Conservation (phyloP, 768 basidiomycete genomes). For the Lactarius deliciosus region DNA sequence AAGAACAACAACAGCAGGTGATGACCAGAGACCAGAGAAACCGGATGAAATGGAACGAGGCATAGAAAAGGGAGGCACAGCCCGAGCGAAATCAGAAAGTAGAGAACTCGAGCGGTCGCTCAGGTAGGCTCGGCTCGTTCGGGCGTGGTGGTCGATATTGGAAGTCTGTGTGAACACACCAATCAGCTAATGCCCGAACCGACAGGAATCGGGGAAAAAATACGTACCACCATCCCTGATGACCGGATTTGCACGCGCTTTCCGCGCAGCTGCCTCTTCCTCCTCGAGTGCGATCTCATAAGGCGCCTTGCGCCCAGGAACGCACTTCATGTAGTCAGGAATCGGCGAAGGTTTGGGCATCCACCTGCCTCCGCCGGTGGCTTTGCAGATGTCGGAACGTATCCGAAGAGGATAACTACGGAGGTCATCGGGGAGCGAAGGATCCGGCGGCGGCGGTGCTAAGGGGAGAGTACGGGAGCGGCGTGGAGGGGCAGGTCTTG, state of each 20-base stretch:
- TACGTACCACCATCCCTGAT: conserved; percentile 51
- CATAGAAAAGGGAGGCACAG: background rate
- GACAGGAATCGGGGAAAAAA: background rate
- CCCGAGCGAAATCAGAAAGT: conserved; percentile 50
- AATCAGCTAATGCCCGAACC: background rate
- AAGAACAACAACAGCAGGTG: conserved; percentile 21
- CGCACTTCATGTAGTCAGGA: conserved; percentile 47
- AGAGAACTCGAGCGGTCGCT: conserved; percentile 53
- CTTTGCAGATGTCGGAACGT: conserved; percentile 70
- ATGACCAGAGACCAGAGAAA: conserved; percentile 7
- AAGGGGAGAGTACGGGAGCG: conserved; percentile 39
- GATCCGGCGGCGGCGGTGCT: conserved; percentile 35
- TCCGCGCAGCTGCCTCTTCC: conserved; percentile 54
- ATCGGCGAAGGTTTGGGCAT: conserved; percentile 53
- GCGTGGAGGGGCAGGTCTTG: conserved; percentile 25
- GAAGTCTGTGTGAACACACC: conserved; percentile 45
- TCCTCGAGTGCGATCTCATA: conserved; percentile 72
- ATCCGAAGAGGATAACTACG: conserved; percentile 71
- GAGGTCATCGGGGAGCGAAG: conserved; percentile 57
- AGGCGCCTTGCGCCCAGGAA: conserved; percentile 66
- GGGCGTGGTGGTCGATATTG: conserved; percentile 60
- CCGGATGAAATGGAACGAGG: background rate
- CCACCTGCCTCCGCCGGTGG: conserved; percentile 79
- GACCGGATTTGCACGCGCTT: conserved; percentile 58
- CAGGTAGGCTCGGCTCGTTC: conserved; percentile 45